Percentiles rank a stretch among this genome's conserved stretches.
These are phyloP conservation scores for Cladosporium sp. DNA, from an alignment of 2,329 filamentous ascomycete species.

Conservation along the genomic window DNA sequence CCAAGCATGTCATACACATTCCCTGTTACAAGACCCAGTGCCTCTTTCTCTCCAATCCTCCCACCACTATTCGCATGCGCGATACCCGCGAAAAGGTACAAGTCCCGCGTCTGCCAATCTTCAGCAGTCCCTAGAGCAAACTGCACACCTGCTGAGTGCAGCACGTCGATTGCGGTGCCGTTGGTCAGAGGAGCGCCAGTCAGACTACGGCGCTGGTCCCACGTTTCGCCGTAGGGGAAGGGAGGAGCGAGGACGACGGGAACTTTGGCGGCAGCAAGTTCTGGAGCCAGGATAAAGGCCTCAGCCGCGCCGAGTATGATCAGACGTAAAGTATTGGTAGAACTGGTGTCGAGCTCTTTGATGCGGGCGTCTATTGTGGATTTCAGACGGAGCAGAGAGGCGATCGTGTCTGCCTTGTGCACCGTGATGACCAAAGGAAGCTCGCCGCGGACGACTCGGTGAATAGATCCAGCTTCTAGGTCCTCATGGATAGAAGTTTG, in stretches of 20 bases:
- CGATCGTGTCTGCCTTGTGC: constrained; percentile 61
- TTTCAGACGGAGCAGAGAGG: constrained; percentile 57
- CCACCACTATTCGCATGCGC: constrained; percentile 56
- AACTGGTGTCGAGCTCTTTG: neutral
- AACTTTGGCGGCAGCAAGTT: constrained; percentile 54
- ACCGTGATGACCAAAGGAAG: constrained; percentile 55
- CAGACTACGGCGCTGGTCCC: constrained; percentile 60
- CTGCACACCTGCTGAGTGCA: constrained; percentile 56
- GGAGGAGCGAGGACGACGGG: constrained; percentile 59
- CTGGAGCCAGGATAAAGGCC: constrained; percentile 55
- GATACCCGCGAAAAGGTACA: constrained; percentile 58
- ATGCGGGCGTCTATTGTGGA: constrained; percentile 47
- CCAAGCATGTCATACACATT: constrained; percentile 59
- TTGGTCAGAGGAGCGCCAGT: constrained; percentile 64
- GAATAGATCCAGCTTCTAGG: constrained; percentile 36
- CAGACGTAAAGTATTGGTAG: constrained; percentile 42
- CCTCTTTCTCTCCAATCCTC: constrained; percentile 50
- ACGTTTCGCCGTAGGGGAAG: constrained; percentile 51
- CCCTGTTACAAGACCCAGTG: constrained; percentile 53
- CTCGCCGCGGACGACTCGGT: constrained; percentile 50
- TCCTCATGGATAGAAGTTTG: constrained; percentile 23
- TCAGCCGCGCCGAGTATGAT: constrained; percentile 61
- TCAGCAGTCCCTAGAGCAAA: constrained; percentile 58
- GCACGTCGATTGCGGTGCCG: constrained; percentile 56
- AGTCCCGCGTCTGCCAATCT: constrained; percentile 59